phyloP scores from a whole-genome alignment of 257 asterid genomes.

The Solanum chiquidenum region DNA sequence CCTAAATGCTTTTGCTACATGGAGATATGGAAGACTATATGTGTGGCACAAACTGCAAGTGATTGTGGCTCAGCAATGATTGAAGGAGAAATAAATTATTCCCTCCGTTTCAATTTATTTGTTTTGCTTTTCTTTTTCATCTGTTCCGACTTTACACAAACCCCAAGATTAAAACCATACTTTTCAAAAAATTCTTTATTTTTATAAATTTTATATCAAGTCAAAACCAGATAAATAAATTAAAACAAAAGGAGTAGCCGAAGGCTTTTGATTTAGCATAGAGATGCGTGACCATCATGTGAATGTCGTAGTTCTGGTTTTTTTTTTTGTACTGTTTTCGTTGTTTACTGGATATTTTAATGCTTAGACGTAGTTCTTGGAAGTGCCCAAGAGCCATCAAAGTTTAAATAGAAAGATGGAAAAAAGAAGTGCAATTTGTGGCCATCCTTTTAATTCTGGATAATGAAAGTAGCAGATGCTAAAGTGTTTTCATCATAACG shows the following conservation, averaged over 20 bases:
- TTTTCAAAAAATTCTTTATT: neutral
- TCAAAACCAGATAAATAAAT: neutral
- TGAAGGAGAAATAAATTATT: neutral
- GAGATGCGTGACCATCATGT: conserved; percentile 40
- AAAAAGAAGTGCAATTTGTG: neutral
- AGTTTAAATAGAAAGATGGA: neutral
- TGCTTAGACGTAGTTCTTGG: conserved; percentile 9
- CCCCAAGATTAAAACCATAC: too few species aligned
- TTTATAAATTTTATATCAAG: rapidly evolving
- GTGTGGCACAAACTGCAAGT: neutral
- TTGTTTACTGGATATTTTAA: neutral
- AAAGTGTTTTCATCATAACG: neutral
- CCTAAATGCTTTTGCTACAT: neutral
- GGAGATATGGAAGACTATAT: neutral
- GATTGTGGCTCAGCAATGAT: neutral
- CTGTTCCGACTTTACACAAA: rapidly evolving
- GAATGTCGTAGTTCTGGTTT: neutral
- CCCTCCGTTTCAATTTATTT: neutral
- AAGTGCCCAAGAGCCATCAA: conserved; percentile 15
- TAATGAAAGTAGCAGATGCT: neutral
- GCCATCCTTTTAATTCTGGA: neutral
- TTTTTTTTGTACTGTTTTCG: neutral
- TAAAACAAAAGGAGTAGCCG: rapidly evolving
- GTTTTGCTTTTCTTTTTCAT: neutral
- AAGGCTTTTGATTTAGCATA: neutral